phyloP scores from a whole-genome alignment of 164 flowering plant genomes.

The Santalum album region DNA sequence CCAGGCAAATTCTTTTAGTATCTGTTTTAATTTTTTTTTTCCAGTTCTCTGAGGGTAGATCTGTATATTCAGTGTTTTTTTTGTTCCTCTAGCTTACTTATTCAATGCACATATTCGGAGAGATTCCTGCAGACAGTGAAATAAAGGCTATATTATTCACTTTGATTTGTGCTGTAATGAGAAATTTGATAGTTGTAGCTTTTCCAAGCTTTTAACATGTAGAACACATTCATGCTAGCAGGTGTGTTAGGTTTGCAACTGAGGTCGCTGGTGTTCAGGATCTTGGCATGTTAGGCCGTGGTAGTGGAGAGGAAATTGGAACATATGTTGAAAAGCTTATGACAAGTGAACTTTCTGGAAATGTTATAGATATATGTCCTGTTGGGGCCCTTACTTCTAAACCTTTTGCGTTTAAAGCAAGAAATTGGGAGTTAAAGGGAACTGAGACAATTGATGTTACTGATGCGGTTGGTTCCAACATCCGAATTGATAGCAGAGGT shows the following conservation, averaged over 20 bases:
- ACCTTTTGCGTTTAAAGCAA: constrained; percentile 98
- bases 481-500: constrained; percentile 96
- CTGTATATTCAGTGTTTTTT: too few species aligned
- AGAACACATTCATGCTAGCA: constrained; percentile 19
- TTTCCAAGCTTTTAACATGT: constrained; percentile 5
- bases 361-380: constrained; percentile 98
- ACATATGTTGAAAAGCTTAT: constrained; percentile 96
- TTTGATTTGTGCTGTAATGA: too few species aligned
- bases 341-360: constrained; percentile 99
- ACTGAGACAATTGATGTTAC: constrained; percentile 95
- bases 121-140: too few species aligned
- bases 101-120: too few species aligned
- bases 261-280: constrained; percentile 98
- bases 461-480: constrained; percentile 98
- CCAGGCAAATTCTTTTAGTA: too few species aligned
- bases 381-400: constrained; percentile 98
- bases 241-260: constrained; percentile 98
- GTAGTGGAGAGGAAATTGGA: constrained; percentile 99
- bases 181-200: too few species aligned
- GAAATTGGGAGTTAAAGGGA: constrained; percentile 96
- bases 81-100: too few species aligned
- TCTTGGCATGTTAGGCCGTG: constrained; percentile 99
- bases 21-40: too few species aligned
- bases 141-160: too few species aligned
- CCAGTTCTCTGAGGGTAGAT: too few species aligned